These are phyloP conservation scores for Vachellia pachyceras DNA, from an alignment of 306 rosid species.

Conservation along the genomic window DNA sequence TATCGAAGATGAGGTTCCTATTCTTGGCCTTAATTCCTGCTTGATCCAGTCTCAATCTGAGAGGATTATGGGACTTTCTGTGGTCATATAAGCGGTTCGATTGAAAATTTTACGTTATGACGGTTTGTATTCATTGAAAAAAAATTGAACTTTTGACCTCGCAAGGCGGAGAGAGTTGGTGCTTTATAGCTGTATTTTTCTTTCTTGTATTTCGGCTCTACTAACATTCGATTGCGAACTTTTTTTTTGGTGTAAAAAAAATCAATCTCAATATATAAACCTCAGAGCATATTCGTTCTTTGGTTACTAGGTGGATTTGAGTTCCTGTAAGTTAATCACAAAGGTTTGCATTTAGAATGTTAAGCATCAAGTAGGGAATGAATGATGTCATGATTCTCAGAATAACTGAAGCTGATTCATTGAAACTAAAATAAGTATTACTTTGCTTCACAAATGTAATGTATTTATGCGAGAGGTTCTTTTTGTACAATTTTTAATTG, in stretches of 20 bases:
- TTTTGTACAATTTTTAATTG: background rate
- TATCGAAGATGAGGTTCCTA: conserved; percentile 94
- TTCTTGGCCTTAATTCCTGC: conserved; percentile 15
- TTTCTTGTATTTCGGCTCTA: background rate
- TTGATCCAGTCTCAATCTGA: background rate
- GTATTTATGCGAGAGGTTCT: background rate
- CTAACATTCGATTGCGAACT: background rate
- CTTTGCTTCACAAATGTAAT: background rate
- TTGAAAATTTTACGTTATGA: background rate
- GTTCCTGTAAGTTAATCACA: conserved; percentile 14
- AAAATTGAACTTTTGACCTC: background rate
- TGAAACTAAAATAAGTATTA: background rate
- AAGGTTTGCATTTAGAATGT: background rate
- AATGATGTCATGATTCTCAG: background rate
- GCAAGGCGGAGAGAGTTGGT: background rate
- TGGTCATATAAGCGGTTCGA: background rate
- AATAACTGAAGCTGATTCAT: conserved; percentile 14
- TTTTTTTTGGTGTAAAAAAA: background rate
- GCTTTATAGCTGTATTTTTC: background rate
- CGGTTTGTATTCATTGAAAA: background rate
- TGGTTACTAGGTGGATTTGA: conserved; percentile 3
- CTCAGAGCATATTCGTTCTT: conserved; percentile 26
- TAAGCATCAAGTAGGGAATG: background rate
- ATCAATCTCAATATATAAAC: background rate
- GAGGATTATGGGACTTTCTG: background rate